Base-by-base conservation (phyloP, 495 filamentous ascomycete species). In the Hypoxylon subgilvum region DNA sequence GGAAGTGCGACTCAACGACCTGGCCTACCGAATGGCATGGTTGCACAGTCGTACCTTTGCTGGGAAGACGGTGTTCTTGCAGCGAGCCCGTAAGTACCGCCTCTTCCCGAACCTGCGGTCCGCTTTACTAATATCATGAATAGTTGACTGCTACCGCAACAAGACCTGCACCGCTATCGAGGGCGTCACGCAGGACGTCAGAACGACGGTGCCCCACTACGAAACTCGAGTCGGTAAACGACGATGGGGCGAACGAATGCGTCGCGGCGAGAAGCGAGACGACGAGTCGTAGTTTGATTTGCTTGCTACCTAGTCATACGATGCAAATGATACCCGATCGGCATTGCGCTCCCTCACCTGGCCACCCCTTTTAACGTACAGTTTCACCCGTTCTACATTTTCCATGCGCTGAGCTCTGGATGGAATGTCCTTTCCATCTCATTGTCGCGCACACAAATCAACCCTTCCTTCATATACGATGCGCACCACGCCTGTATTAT, bases 21-120 rank as follows among this genome's bases (percentile, higher is more conserved):
- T 97, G 40, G 94, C 91, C 0, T 97, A 95, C 66, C 83, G 93
- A 12, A 95, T 98, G 86, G 90, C 88, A 35, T 98, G 94, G 94
- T 84, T 89, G 42, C 92, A 96, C 73, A 91, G 90, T 68, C 81
- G 92, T 36, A 86, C 91, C 1, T 97, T 97, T 75, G 83, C 89
- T 12, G 88, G 85, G 3, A 80, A 90, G 64, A 89, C 86, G 40
- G 78, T 96, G 57, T 98, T 98, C 69, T 75, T 97, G 71, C 94
- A 98, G 74, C 85, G 88, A 78, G 92, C 91, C 61, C 76, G 93
- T 97, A 77, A 86, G 92, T 90, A 23, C 16, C 46, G 7, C 25
- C 21, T 31, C 6, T 16, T 27, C 30, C 17, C n/a, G n/a, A n/a
- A n/a, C n/a, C n/a, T n/a, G n/a, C n/a, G n/a, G n/a, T n/a, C n/a